Evolutionary conservation across 2,329 filamentous ascomycete species (phyloP).

Genomic region (Scorias spongiosa): DNA sequence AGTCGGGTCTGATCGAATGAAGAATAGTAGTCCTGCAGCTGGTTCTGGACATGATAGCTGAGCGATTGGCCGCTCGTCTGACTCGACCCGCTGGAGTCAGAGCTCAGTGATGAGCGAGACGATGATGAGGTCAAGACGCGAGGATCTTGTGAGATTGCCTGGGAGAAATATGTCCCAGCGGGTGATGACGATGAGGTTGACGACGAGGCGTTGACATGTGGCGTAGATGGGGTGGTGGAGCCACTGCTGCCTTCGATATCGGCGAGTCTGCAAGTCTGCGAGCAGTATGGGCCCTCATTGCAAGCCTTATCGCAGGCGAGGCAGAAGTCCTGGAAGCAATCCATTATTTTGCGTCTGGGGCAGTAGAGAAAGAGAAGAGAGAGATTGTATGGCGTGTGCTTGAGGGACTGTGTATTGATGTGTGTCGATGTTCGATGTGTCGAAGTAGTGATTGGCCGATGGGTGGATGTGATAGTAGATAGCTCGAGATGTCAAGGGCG

Average conservation of each 20-base stretch:
- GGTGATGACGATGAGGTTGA: neutral
- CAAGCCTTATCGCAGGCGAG: constrained; percentile 86
- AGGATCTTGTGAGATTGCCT: constrained; percentile 14
- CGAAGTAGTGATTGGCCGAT: neutral
- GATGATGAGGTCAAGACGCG: constrained; percentile 45
- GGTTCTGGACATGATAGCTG: constrained; percentile 61
- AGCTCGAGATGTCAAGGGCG: neutral
- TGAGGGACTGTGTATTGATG: too few species aligned
- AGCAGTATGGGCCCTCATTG: constrained; percentile 72
- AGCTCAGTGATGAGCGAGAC: constrained; percentile 72
- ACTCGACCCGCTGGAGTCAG: constrained; percentile 46
- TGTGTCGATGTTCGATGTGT: too few species aligned
- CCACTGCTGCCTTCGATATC: constrained; percentile 59
- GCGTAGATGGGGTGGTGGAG: constrained; percentile 28
- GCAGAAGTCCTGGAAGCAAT: constrained; percentile 86
- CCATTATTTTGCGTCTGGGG: constrained; percentile 20
- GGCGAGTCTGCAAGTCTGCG: constrained; percentile 74
- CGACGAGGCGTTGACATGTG: constrained; percentile 27
- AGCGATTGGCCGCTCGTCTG: constrained; percentile 31
- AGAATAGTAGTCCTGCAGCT: constrained; percentile 72
- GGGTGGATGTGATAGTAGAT: neutral
- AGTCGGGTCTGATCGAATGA: constrained; percentile 73
- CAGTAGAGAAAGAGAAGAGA: too few species aligned
- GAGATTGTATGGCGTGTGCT: too few species aligned
- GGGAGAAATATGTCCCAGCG: constrained; percentile 6